phyloP scores from a whole-genome alignment of 176 grass and related monocot genomes.

The Hordeum marinum region DNA sequence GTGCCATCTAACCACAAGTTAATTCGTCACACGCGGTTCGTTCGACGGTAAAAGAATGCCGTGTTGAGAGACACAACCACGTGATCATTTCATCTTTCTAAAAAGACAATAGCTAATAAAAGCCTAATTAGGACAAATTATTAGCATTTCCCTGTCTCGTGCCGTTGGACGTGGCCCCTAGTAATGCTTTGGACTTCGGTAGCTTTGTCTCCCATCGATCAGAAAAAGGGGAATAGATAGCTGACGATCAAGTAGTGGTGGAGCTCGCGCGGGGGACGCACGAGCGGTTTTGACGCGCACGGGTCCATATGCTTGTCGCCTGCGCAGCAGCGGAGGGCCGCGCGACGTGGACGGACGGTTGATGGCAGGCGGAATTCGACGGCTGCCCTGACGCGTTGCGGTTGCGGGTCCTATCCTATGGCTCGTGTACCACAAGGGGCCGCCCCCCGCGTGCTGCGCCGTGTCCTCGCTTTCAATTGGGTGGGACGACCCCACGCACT shows the following conservation, averaged over 20 bases:
- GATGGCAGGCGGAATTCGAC: neutral
- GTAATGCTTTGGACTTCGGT: neutral
- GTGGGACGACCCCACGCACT: neutral
- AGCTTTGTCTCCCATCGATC: neutral
- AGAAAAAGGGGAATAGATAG: neutral
- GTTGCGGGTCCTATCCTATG: neutral
- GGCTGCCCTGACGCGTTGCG: neutral
- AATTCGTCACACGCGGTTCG: too few species aligned
- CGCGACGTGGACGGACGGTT: neutral
- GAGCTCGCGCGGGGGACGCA: too few species aligned
- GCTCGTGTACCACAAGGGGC: too few species aligned
- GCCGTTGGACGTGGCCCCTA: neutral
- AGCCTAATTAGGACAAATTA: neutral
- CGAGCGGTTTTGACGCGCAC: neutral
- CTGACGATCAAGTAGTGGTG: neutral
- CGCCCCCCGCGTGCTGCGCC: neutral
- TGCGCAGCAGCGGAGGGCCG: neutral
- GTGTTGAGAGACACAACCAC: too few species aligned
- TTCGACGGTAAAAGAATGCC: too few species aligned
- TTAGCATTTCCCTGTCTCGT: neutral
- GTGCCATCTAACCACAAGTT: too few species aligned
- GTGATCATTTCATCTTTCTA: neutral
- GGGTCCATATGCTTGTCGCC: neutral
- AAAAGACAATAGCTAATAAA: neutral
- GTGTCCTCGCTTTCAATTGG: neutral